A percentile compares a stretch with the other conserved stretches of the same genome.
Evolutionary conservation across 176 grass and related monocot genomes (phyloP).

Genomic region (Poa annua): DNA sequence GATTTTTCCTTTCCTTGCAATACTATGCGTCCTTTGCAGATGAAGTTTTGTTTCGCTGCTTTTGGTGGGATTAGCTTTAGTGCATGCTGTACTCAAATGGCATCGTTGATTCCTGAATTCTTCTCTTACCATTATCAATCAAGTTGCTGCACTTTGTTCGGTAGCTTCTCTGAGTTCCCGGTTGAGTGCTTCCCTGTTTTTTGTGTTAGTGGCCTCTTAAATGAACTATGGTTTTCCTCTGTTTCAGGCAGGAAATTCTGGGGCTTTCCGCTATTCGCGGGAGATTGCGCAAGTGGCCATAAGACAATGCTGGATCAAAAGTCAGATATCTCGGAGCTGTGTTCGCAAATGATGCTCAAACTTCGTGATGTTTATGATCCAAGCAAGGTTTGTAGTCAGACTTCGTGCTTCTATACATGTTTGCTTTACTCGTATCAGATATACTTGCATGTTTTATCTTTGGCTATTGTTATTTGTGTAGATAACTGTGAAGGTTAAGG

Average conservation of each 20-base stretch:
- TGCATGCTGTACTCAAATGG: background rate
- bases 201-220: constrained; percentile 26
- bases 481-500: constrained; percentile 87
- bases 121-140: constrained; percentile 26
- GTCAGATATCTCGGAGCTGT: constrained; percentile 80
- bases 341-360: constrained; percentile 79
- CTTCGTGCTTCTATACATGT: constrained; percentile 18
- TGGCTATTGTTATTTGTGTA: constrained; percentile 45
- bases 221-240: constrained; percentile 18
- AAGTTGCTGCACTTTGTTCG: constrained; percentile 34
- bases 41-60: constrained; percentile 10
- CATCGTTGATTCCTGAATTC: constrained; percentile 20
- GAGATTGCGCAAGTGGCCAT: constrained; percentile 93
- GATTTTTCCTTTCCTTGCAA: constrained; percentile 40
- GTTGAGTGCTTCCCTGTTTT: constrained; percentile 24
- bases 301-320: constrained; percentile 84
- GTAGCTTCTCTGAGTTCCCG: background rate
- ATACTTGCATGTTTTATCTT: constrained; percentile 5
- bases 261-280: constrained; percentile 91
- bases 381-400: constrained; percentile 66
- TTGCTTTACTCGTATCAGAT: background rate
- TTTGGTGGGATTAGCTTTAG: background rate
- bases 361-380: constrained; percentile 71
- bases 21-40: constrained; percentile 24
- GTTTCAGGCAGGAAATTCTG: constrained; percentile 86